Evolutionary conservation across 345 rosid species (phyloP), one percentile per base, ranked within the genome.

Genomic region (Populus tremula): DNA sequence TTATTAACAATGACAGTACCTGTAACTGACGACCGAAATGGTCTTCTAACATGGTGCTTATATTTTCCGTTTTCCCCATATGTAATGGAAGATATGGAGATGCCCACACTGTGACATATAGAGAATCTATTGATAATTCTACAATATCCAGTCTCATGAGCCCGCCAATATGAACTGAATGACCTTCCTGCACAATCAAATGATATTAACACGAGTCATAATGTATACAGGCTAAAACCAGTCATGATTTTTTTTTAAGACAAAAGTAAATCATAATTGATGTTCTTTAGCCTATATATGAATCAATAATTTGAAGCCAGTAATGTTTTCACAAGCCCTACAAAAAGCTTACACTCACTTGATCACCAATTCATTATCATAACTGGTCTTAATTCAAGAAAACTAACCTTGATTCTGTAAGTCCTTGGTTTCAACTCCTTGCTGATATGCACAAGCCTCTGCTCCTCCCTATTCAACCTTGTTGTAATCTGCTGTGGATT

Each of bases 31-130:
- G 77, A 74, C 98, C 94, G 75, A 96, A 93, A 83, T 93, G 97
- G 50, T 90, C 92, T 71, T 89, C 89, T 6, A 83, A 74, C 85
- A 92, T 89, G 31, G 73, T 84, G 78, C 74, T 70, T 4, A 86
- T 93, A 35, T 88, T 93, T 87, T 93, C 98, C 50, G 92, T 91
- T 85, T 90, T 96, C 78, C 98, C 99, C 99, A 93, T 90, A 71
- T 96, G 97, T 69, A 96, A 85, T 43, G 99, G 99, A 82, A 93
- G 86, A 86, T 80, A 79, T 23, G 96, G 91, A 78, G 97, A 96
- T 2, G 96, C 97, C 98, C 98, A 96, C 64, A 91, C 98, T 2
- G 98, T 91, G 14, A 95, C 87, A 76, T 95, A 93, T 43, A 93
- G 7, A 72, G 99, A 88, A 76, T 95, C 96, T 23, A 84, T 91